Evolutionary conservation across 768 basidiomycete species (phyloP), one percentile per base, ranked within the genome.

Genomic region (Brasilioporus rufonigricans): DNA sequence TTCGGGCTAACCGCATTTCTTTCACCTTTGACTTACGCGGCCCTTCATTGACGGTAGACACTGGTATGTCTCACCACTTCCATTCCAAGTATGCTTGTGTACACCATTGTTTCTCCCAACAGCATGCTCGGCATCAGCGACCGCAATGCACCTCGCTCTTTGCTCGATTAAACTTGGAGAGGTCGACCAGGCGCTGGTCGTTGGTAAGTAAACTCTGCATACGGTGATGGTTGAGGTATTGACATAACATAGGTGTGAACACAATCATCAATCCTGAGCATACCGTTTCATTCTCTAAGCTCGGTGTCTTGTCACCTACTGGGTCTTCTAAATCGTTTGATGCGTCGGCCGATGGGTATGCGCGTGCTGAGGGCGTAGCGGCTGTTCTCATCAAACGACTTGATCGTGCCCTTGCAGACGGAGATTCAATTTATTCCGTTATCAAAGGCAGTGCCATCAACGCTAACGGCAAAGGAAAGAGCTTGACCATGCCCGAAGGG

Each of bases 31-130:
- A 76, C 47, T 53, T 75, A 19, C 71, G 65, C 1, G 80, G 80
- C 13, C 81, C 81, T 13, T 82, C 81, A 5, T 55, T 81, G 32
- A 76, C 79, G 6, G 59, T 75, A 0, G 80, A 82, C 55, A 62
- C 63, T 2, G 65, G 66, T 68, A 35, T 1, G 55, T 43, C 2
- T 39, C 27, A 14, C 12, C 12, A 4, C 1, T 53, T 41, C 12
- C 23, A 12, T 39, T 12, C 8, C 18, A 31, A 24, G 23, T 8
- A 3, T 4, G 9, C 21, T 19, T 9, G 18, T 31, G 1, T 3
- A 46, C 9, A 21, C 16, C 13, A 2, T n/a, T 12, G 35, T 44
- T 24, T 19, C 16, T 38, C 26, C 39, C 9, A 13, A 46, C 36
- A 66, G 65, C 65, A 8, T 82, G 81, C 57, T 80, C 77, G 33